Base-by-base conservation (phyloP, 495 filamentous ascomycete genomes). In the Penicillium salamii region DNA sequence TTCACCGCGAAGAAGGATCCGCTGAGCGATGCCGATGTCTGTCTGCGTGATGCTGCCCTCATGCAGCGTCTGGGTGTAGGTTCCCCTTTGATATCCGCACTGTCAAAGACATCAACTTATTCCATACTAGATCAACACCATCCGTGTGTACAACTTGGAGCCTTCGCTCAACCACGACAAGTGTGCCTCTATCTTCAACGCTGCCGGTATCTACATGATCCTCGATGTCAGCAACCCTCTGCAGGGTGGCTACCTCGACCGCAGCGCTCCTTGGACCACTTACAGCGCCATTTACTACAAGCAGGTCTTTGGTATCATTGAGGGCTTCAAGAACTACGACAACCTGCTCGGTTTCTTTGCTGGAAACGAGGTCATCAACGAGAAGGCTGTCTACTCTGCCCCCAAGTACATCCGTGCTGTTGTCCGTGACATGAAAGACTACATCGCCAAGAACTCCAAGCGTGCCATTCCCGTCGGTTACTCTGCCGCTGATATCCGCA, bases 221-320 rank as follows among this genome's bases (percentile, higher is more conserved):
- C 61, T 75, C 15, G 91, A 97, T 63, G 92, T 97, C 69, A 97
- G 97, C 77, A 90, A 88, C 31, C 92, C 92, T n/a, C 70, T 95
- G 26, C 59, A 74, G 18, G 86, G 86, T 53, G 83, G 93, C 62
- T 85, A 82, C 46, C 72, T 97, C 38, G 80, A 90, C 70, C 84
- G 85, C 45, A 75, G 63, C 24, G 73, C 86, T 52, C 89, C 92
- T 14, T 61, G 57, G 53, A 73, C 75, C 44, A 86, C 81, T 49
- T 97, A 97, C 77, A 83, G 83, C 59, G 70, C 71, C 32, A 69
- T 61, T 26, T 97, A 97, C 67, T 79, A 95, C 51, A 80, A 83
- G 57, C 85, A 90, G 59, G 88, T 89, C 50, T 97, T 96, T 67
- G 84, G 83, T 59, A 78, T 97, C 33, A 89, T 97, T 21, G 92